phyloP scores from a whole-genome alignment of 208 protist genomes.

The Lotmaria passim region DNA sequence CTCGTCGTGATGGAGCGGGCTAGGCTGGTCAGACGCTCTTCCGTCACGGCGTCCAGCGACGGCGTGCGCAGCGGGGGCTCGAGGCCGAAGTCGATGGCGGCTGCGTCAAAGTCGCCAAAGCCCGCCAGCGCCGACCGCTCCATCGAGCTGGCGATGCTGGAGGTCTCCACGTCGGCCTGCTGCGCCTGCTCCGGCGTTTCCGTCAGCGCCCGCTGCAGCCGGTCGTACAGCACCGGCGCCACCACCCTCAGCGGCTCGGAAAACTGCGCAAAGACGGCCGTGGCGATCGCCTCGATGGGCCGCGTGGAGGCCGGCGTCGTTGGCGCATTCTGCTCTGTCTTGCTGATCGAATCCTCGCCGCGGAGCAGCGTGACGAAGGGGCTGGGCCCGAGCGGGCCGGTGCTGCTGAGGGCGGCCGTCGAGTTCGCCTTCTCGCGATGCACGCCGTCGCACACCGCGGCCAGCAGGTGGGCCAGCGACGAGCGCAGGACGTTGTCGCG shows the following conservation, averaged over 20 bases:
- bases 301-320: not conserved
- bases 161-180: constrained; percentile 60
- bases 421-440: constrained; percentile 52
- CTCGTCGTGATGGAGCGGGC: constrained; percentile 5
- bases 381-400: constrained; percentile 5
- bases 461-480: constrained; percentile 57
- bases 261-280: constrained; percentile 34
- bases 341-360: constrained; percentile 38
- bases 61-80: constrained; percentile 29
- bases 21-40: constrained; percentile 25
- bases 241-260: constrained; percentile 31
- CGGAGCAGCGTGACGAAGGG: constrained; percentile 32
- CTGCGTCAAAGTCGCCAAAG: constrained; percentile 36
- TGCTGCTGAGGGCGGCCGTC: not conserved
- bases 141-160: constrained; percentile 71
- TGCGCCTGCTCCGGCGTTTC: constrained; percentile 77
- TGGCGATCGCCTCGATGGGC: constrained; percentile 35
- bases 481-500: constrained; percentile 63
- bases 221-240: constrained; percentile 39
- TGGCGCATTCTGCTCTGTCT: constrained; percentile 18
- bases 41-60: constrained; percentile 15
- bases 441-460: constrained; percentile 45
- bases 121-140: constrained; percentile 36
- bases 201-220: constrained; percentile 43
- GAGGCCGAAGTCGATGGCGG: constrained; percentile 55